These are phyloP conservation scores for Rosa hybrid DNA, from an alignment of 331 rosid genomes.

Conservation along the genomic window DNA sequence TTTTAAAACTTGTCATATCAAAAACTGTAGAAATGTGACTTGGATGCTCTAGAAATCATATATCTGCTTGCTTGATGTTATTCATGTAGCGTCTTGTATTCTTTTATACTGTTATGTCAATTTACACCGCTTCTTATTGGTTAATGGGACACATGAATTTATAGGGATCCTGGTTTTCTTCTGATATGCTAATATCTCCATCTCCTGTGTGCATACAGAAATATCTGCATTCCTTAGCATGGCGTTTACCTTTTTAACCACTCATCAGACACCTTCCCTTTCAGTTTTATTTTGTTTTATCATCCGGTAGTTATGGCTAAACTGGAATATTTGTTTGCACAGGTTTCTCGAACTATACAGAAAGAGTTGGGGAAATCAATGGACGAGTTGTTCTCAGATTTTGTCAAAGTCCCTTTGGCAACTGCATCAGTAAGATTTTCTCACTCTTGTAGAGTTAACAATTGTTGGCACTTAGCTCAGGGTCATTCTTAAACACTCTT, in stretches of 20 bases:
- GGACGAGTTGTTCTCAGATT: slow-evolving; percentile 72
- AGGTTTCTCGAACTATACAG: slow-evolving; percentile 76
- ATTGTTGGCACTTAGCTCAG: slow-evolving; percentile 21
- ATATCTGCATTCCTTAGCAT: background rate
- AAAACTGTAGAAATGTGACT: background rate
- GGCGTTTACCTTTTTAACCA: background rate
- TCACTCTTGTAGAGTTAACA: slow-evolving; percentile 26
- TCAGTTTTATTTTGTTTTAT: background rate
- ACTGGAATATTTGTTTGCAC: slow-evolving; percentile 32
- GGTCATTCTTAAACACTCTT: slow-evolving; percentile 15
- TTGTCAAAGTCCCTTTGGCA: slow-evolving; percentile 79
- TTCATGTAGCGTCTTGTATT: slow-evolving; percentile 1
- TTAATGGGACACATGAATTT: background rate
- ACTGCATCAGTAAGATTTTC: slow-evolving; percentile 89
- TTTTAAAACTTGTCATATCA: background rate
- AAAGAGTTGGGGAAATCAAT: slow-evolving; percentile 87
- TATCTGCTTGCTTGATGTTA: background rate
- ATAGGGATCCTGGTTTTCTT: background rate
- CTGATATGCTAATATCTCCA: background rate
- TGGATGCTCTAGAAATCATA: background rate
- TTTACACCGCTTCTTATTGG: background rate
- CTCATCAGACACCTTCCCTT: background rate
- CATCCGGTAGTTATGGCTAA: slow-evolving; percentile 21
- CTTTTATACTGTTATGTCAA: background rate
- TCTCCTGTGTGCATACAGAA: background rate